Evolutionary conservation across 108 stramenopile genomes (phyloP), one percentile per base, ranked within the genome.

Genomic region (Aurantiochytrium sp.): DNA sequence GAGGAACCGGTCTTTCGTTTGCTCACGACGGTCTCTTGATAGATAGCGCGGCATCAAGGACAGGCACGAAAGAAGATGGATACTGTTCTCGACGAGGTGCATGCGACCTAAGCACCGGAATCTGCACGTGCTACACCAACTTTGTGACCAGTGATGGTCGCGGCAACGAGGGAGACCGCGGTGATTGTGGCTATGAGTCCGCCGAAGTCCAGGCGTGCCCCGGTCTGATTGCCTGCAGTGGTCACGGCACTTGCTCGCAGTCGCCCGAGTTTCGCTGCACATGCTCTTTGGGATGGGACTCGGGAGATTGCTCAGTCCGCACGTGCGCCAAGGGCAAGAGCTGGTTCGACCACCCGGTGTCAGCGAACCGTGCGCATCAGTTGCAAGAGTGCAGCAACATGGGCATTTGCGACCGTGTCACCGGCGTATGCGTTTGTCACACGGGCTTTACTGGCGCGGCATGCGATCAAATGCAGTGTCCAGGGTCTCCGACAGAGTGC

Each of bases 181-280:
- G 76, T 16, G 76, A 83, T 23, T 83, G 76, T 23, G 76, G 76
- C 51, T 83, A 47, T 12, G 51, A 83, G 51, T 53, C 76, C 28
- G 51, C 76, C 4, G 76, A 83, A 23, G 51, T 83, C 45, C 76
- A 83, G 51, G 76, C 76, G n/a, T 83, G 76, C 51, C 76, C 76
- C 18, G 76, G 76, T n/a, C 45, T 53, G 8, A 53, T 83, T 83
- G 45, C 76, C 43, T 83, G 76, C 76, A 53, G 51, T 23, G 51
- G 93, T 92, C 90, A 93, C 57, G 95, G 95, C 10, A 71, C 53
- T 35, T 95, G 95, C 60, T 59, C 60, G 49, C 93, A 93, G 4
- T 90, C 89, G 5, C 94, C 76, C n/a, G 35, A 69, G 18, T 83
- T 95, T 87, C 69, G 92, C 28, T 88, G 88, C 58, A 44, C 16